Evolutionary conservation across 1,284 basidiomycete species (phyloP).

Genomic region (Austroboletus novae-zelandiae): DNA sequence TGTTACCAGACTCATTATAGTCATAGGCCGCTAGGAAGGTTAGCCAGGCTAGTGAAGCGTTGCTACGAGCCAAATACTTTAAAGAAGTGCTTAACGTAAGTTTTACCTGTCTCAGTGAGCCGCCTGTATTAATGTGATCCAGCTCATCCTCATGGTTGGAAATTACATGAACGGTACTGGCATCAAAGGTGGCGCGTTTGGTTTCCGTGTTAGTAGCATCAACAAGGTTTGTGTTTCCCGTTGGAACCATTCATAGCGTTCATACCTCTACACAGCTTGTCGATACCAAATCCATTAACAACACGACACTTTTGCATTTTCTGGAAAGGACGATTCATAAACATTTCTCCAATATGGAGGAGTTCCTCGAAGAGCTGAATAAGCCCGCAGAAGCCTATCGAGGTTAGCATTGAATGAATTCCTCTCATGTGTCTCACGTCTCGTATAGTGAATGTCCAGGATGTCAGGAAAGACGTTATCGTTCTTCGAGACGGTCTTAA

Average conservation of each 20-base stretch:
- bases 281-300: constrained; percentile 94
- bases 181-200: constrained; percentile 95
- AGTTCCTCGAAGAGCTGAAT: constrained; percentile 86
- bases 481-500: constrained; percentile 80
- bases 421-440: constrained; percentile 1
- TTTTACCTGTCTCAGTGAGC: constrained; percentile 7
- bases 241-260: neutral
- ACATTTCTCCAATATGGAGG: constrained; percentile 87
- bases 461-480: constrained; percentile 69
- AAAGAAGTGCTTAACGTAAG: constrained; percentile 82
- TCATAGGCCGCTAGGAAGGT: constrained; percentile 75
- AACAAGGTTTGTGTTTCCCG: constrained; percentile 67
- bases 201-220: constrained; percentile 96
- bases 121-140: constrained; percentile 14
- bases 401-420: constrained; percentile 47
- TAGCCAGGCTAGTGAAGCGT: constrained; percentile 72
- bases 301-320: constrained; percentile 94
- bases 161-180: constrained; percentile 99
- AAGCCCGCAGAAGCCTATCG: constrained; percentile 93
- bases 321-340: constrained; percentile 86
- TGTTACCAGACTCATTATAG: constrained; percentile 7
- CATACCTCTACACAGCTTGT: constrained; percentile 64
- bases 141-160: constrained; percentile 93
- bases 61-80: constrained; percentile 79
- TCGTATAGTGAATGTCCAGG: constrained; percentile 67